Evolutionary conservation across 2,329 filamentous ascomycete genomes (phyloP).

Genomic region (Cladosporium sp.): DNA sequence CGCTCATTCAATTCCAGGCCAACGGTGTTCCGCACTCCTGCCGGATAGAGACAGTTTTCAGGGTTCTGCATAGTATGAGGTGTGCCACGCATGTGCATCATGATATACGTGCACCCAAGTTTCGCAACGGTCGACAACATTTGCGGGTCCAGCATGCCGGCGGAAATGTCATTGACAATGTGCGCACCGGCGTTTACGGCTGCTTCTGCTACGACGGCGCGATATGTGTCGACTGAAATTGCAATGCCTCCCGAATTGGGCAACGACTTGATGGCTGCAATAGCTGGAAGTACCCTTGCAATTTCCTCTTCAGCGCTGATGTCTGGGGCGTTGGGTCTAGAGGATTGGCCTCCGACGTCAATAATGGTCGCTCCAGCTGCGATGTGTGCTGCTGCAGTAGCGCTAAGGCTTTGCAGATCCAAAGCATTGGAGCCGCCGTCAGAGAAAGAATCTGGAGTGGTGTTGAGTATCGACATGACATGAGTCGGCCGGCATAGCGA

Average conservation of each 20-base stretch:
- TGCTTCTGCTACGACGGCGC: conserved; percentile 71
- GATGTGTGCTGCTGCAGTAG: conserved; percentile 60
- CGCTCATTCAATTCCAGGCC: conserved; percentile 64
- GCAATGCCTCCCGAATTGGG: conserved; percentile 59
- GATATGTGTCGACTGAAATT: conserved; percentile 91
- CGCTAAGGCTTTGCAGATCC: conserved; percentile 47
- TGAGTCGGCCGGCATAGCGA: conserved; percentile 48
- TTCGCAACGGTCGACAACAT: conserved; percentile 80
- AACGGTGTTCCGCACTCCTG: conserved; percentile 62
- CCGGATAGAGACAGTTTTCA: conserved; percentile 54
- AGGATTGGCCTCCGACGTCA: conserved; percentile 91
- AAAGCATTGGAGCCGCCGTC: conserved; percentile 67
- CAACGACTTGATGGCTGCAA: conserved; percentile 65
- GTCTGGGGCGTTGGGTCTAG: conserved; percentile 67
- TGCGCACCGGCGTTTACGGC: conserved; percentile 77
- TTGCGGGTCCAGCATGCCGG: conserved; percentile 67
- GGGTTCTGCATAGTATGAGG: conserved; percentile 73
- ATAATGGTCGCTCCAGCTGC: conserved; percentile 72
- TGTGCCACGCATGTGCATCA: conserved; percentile 93
- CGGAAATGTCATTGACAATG: conserved; percentile 92
- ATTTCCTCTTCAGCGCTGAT: conserved; percentile 70
- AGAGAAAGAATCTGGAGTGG: conserved; percentile 95
- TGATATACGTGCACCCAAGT: conserved; percentile 70
- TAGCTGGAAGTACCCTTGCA: conserved; percentile 71
- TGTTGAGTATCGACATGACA: conserved; percentile 90